Evolutionary conservation across 768 basidiomycete genomes (phyloP).

Genomic region (Trametes gibbosa): DNA sequence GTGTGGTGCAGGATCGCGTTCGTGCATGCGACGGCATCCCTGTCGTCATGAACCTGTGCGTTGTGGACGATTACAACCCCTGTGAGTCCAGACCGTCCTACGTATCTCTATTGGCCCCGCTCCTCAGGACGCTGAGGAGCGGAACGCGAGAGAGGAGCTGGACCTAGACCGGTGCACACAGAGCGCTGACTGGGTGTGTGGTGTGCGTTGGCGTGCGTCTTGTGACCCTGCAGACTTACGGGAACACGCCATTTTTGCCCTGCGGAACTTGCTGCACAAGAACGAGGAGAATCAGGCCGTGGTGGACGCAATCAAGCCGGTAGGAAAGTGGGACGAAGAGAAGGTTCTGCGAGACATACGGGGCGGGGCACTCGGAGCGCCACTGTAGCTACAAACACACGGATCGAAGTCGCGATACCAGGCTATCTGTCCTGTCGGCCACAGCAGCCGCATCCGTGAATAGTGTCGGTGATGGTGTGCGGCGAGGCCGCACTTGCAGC

Average conservation of each 20-base stretch:
- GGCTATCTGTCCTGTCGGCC: background rate
- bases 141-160: background rate
- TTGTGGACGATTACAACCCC: conserved; percentile 87
- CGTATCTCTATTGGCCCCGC: background rate
- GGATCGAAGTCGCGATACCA: background rate
- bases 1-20: conserved; percentile 69
- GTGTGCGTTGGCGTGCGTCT: background rate
- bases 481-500: background rate
- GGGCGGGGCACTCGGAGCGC: conserved; percentile 16
- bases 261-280: conserved; percentile 72
- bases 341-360: conserved; percentile 47
- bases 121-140: too few species aligned
- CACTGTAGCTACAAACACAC: conserved; percentile 15
- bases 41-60: conserved; percentile 84
- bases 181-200: background rate
- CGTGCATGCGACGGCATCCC: conserved; percentile 72
- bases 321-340: conserved; percentile 54
- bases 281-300: conserved; percentile 81
- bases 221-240: conserved; percentile 62
- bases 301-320: conserved; percentile 69
- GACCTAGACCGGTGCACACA: background rate
- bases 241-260: conserved; percentile 86
- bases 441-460: background rate
- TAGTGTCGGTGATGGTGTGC: background rate
- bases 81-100: conserved; percentile 53